Conservation (phyloP, 495 filamentous ascomycete genomes). For the Neurospora cerealis region DNA sequence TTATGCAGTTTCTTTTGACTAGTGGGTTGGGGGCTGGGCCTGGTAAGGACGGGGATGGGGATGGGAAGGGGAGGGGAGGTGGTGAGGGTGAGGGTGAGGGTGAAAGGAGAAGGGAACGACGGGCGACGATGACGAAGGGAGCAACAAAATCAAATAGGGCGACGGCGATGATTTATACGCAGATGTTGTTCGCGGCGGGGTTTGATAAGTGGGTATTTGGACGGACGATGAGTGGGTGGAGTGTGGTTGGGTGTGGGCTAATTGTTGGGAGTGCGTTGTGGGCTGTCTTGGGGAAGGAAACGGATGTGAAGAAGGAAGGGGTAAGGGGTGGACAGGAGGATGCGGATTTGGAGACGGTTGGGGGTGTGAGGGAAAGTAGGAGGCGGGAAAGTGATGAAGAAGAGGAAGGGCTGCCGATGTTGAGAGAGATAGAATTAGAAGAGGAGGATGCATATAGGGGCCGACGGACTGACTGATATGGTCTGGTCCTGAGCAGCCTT, state of each 20-base stretch:
- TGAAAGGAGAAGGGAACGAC: not conserved
- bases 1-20: conserved; percentile 84
- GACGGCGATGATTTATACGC: conserved; percentile 82
- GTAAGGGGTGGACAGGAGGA: conserved; percentile 3
- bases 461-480: not conserved
- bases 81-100: not conserved
- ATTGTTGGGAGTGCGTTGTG: conserved; percentile 77
- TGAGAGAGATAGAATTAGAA: conserved; percentile 4
- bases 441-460: not conserved
- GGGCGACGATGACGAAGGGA: not conserved
- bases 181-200: conserved; percentile 82
- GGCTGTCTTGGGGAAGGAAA: conserved; percentile 52
- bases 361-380: no score
- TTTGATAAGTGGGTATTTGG: conserved; percentile 77
- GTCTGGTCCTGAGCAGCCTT: not conserved
- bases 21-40: conserved; percentile 47
- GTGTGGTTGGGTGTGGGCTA: conserved; percentile 62
- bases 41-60: not conserved
- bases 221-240: conserved; percentile 52
- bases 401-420: conserved; percentile 16
- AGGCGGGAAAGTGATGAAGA: no score
- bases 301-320: conserved; percentile 25
- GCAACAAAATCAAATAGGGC: conserved; percentile 59
- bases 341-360: conserved; percentile 5
- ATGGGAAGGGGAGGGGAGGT: not conserved